These are phyloP conservation scores for Tetrahymena thermophila DNA, from an alignment of 73 alveolate species.

Conservation along the genomic window DNA sequence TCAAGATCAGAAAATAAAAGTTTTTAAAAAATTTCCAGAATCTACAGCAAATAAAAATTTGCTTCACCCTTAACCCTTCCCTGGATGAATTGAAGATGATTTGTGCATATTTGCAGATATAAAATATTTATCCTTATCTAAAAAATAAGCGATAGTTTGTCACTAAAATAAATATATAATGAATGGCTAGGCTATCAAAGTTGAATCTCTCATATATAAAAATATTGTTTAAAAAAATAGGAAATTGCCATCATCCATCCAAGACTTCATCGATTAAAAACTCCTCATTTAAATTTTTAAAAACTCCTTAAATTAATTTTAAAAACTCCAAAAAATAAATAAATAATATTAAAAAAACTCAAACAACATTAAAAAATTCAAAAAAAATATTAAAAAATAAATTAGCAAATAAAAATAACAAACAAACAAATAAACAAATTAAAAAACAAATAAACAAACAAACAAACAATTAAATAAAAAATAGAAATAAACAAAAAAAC, in stretches of 20 bases:
- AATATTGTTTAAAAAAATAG: background rate
- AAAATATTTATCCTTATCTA: background rate
- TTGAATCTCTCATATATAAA: background rate
- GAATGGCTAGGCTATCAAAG: conserved; percentile 2
- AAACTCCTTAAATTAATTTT: background rate
- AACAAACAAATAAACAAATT: background rate
- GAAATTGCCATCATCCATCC: background rate
- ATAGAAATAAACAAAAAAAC: background rate
- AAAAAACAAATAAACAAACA: background rate
- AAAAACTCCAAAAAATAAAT: background rate
- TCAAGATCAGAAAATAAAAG: background rate
- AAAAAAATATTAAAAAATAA: background rate
- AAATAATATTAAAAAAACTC: background rate
- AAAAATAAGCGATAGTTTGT: background rate
- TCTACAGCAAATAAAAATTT: background rate
- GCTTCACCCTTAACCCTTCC: background rate
- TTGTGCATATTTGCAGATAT: background rate
- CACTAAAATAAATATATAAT: background rate
- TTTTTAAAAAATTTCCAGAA: background rate
- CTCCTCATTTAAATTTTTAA: background rate
- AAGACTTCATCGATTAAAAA: background rate
- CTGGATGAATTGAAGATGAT: background rate
- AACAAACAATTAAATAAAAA: background rate
- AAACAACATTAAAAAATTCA: background rate
- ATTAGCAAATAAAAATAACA: background rate